These are phyloP conservation scores for Capsaspora owczarzaki DNA, from an alignment of 78 protist species.

Conservation along the genomic window DNA sequence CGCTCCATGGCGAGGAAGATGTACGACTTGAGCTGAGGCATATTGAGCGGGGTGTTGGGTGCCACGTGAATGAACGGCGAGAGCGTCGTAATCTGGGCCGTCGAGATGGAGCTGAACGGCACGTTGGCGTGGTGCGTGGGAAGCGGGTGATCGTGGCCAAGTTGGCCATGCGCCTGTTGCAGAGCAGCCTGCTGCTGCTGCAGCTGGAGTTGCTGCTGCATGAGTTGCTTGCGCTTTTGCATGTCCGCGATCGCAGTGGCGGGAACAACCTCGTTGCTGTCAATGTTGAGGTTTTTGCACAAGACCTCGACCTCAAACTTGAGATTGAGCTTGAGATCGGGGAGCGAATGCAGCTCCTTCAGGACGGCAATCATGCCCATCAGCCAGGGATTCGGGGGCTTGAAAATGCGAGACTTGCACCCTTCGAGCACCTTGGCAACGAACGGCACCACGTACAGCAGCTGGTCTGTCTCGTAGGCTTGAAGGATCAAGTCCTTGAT, in stretches of 20 bases:
- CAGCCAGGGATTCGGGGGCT: slow-evolving; percentile 94
- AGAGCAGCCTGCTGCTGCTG: slow-evolving; percentile 18
- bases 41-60: slow-evolving; percentile 2
- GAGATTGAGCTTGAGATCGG: slow-evolving; percentile 72
- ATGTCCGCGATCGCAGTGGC: not conserved
- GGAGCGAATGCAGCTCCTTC: slow-evolving; percentile 67
- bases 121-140: not conserved
- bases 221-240: not conserved
- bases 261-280: slow-evolving; percentile 32
- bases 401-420: slow-evolving; percentile 45
- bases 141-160: not conserved
- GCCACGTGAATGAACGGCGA: not conserved
- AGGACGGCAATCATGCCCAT: slow-evolving; percentile 76
- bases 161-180: slow-evolving; percentile 9
- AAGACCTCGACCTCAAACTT: slow-evolving; percentile 93
- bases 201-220: slow-evolving; percentile 4
- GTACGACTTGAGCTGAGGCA: slow-evolving; percentile 18
- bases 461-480: slow-evolving; percentile 58
- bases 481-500: slow-evolving; percentile 83
- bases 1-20: slow-evolving; percentile 64
- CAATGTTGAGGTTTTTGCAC: slow-evolving; percentile 62
- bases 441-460: slow-evolving; percentile 88
- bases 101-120: not conserved
- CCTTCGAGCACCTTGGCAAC: slow-evolving; percentile 79
- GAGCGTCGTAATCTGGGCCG: not conserved